Conservation (phyloP, 179 eudicot species). For the Spinacia oleracea region DNA sequence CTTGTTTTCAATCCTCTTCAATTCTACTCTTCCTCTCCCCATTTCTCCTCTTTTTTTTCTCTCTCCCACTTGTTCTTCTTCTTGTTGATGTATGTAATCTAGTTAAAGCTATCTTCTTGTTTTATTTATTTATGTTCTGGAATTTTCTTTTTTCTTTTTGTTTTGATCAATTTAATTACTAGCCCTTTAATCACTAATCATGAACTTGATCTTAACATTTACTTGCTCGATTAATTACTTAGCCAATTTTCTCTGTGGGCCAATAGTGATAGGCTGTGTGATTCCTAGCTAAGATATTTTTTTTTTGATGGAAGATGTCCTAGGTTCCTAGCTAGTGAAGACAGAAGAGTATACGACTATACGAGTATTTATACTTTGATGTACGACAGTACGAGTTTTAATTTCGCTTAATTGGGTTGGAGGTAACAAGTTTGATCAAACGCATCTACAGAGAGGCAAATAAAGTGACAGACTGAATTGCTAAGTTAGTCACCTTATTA, state of each 20-base stretch:
- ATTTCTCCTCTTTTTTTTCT: conserved; percentile 28
- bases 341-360: too few species aligned
- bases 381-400: too few species aligned
- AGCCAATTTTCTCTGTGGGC: not conserved
- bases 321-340: too few species aligned
- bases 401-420: too few species aligned
- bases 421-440: too few species aligned
- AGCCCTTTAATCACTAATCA: not conserved
- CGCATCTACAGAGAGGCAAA: too few species aligned
- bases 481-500: too few species aligned
- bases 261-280: not conserved
- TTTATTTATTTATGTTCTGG: conserved; percentile 19
- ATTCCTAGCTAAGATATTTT: too few species aligned
- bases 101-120: conserved; percentile 20
- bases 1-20: conserved; percentile 93
- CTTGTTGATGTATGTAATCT: not conserved
- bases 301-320: too few species aligned
- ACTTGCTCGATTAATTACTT: not conserved
- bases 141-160: not conserved
- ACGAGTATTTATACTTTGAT: too few species aligned
- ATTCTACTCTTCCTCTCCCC: conserved; percentile 94
- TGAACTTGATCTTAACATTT: not conserved
- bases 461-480: too few species aligned
- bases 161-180: not conserved
- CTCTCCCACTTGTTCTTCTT: conserved; percentile 5